Evolutionary conservation across 352 stramenopile species (phyloP), one percentile per base, ranked within the genome.

Genomic region (Pythium monospermum): DNA sequence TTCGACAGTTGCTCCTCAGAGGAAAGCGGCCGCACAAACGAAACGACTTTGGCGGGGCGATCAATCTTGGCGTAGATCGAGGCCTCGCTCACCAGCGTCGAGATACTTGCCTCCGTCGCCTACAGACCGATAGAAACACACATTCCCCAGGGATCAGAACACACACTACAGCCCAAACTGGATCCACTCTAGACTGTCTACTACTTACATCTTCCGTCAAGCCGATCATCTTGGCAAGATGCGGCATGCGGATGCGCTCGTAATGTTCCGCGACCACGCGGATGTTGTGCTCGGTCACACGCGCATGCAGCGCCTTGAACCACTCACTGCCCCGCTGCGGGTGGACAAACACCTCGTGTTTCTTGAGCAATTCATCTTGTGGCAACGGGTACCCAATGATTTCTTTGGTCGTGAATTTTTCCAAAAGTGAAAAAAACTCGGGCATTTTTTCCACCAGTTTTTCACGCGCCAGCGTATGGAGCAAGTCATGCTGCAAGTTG

Each of bases 271-370:
- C 77, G 11, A 95, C 76, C 11, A 98, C 78, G 35, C 96, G 88
- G 52, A 99, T 95, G 73, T 99, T 99, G 85, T 99, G 94, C 71
- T 99, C 91, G 15, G 97, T 91, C 33, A 98, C 94, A 40, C 96
- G 86, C 31, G 73, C 88, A 64, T 97, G 84, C 25, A 99, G 90
- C 19, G 67, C 73, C 49, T 86, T 78, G 39, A 86, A 77, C 94
- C 94, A 98, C 57, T 95, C 80, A 16, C 68, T 53, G 30, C 71
- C 73, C 28, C 75, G 75, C 53, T 82, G 78, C 1, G 63, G 61
- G 50, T 96, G 71, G 16, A 69, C 74, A 58, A 98, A 96, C 32
- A 94, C 78, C 12, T 83, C 56, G 48, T 97, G 75, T 16, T 69
- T 66, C 66, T 97, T 86, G 5, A 98, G 49, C 32, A 80, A 40